A percentile compares a stretch with the other conserved stretches of the same genome.
phyloP scores from a whole-genome alignment of 805 yeast species.

The Lipomyces yamanashiensis region DNA sequence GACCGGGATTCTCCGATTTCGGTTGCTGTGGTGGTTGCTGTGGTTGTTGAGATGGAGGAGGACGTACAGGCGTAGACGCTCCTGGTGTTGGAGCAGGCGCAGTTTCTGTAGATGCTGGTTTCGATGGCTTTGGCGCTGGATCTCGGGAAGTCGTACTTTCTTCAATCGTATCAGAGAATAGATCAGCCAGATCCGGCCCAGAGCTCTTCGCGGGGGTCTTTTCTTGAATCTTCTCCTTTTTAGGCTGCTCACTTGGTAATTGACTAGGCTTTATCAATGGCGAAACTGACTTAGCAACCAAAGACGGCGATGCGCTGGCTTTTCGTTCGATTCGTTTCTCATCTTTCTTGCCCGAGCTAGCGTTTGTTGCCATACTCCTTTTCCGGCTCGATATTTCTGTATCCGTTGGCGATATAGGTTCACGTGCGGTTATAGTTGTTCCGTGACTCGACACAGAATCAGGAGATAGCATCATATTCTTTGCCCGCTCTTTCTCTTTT shows the following conservation, averaged over 20 bases:
- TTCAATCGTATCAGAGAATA: constrained; percentile 27
- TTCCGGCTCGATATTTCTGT: constrained; percentile 13
- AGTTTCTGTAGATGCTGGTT: not conserved
- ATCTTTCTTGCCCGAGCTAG: constrained; percentile 4
- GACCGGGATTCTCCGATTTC: constrained; percentile 2
- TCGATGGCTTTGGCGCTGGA: not conserved
- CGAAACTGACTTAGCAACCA: not conserved
- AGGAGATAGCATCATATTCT: constrained; percentile 17
- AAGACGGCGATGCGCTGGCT: constrained; percentile 1
- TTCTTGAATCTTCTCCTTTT: not conserved
- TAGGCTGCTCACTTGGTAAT: not conserved
- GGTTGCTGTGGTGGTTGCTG: constrained; percentile 4
- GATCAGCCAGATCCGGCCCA: constrained; percentile 30
- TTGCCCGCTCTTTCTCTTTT: constrained; percentile 20
- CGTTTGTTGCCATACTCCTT: constrained; percentile 7
- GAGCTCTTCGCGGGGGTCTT: not conserved
- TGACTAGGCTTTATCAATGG: constrained; percentile 1
- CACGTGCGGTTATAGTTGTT: not conserved
- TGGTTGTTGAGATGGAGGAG: constrained; percentile 5
- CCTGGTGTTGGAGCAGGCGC: constrained; percentile 4
- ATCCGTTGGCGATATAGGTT: constrained; percentile 8
- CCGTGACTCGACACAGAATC: constrained; percentile 11
- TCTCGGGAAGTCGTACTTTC: not conserved
- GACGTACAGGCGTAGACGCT: constrained; percentile 4
- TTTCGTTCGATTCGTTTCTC: not conserved